These are phyloP conservation scores for Coniferiporia weirii DNA, from an alignment of 1,284 basidiomycete genomes.

Conservation along the genomic window DNA sequence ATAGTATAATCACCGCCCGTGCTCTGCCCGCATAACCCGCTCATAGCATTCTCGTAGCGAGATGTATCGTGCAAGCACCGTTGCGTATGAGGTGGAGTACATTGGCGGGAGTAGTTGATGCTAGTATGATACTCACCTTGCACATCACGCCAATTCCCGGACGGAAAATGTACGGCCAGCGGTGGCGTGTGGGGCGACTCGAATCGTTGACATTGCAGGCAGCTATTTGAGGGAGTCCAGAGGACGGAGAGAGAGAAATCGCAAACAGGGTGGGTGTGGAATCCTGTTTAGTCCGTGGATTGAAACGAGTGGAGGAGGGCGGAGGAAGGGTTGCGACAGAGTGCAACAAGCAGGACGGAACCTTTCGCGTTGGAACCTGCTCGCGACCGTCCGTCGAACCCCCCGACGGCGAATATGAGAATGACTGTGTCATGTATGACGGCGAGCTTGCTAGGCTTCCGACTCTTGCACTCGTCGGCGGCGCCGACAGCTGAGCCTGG, in stretches of 20 bases:
- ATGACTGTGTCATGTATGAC: constrained; percentile 32
- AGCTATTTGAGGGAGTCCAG: constrained; percentile 61
- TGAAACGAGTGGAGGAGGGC: constrained; percentile 30
- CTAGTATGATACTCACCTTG: constrained; percentile 60
- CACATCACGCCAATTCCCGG: constrained; percentile 43
- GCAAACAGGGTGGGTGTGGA: constrained; percentile 62
- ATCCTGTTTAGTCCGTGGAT: constrained; percentile 36
- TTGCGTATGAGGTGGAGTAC: constrained; percentile 63
- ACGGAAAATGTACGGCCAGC: constrained; percentile 47
- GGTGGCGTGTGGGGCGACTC: constrained; percentile 48
- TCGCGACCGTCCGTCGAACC: constrained; percentile 27
- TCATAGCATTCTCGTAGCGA: constrained; percentile 67
- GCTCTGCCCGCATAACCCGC: constrained; percentile 55
- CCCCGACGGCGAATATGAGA: constrained; percentile 27
- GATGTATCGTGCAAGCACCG: constrained; percentile 53
- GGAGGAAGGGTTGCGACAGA: constrained; percentile 59
- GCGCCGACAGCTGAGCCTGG: constrained; percentile 36
- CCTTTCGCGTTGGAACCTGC: constrained; percentile 28
- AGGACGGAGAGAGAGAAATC: constrained; percentile 52
- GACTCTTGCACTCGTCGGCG: constrained; percentile 31
- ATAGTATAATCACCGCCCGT: background rate
- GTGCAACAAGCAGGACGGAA: constrained; percentile 59
- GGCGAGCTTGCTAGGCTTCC: constrained; percentile 30
- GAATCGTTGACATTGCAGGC: constrained; percentile 43
- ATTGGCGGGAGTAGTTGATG: constrained; percentile 62